phyloP scores from a whole-genome alignment of 768 basidiomycete species.

The Clitopilus passeckerianus region DNA sequence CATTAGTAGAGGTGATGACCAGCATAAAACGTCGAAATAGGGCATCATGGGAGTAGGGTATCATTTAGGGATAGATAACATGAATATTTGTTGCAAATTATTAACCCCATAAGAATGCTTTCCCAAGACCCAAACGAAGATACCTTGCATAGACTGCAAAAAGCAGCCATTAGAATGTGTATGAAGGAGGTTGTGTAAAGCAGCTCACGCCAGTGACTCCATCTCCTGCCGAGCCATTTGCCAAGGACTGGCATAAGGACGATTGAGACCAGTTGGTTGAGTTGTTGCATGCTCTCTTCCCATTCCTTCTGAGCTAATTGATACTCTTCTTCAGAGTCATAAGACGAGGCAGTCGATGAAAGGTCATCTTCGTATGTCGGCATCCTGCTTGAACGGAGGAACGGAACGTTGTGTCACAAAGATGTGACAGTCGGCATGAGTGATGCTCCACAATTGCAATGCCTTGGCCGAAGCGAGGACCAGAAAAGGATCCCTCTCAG shows the following conservation, averaged over 20 bases:
- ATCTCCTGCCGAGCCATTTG: slow-evolving; percentile 83
- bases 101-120: slow-evolving; percentile 54
- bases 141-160: slow-evolving; percentile 67
- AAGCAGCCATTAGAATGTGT: neutral
- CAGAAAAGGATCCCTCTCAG: slow-evolving; percentile 1
- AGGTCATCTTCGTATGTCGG: slow-evolving; percentile 37
- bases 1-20: slow-evolving; percentile 43
- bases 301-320: slow-evolving; percentile 84
- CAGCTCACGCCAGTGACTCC: slow-evolving; percentile 79
- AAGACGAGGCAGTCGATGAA: slow-evolving; percentile 47
- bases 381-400: neutral
- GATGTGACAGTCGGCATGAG: neutral
- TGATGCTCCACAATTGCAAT: slow-evolving; percentile 1
- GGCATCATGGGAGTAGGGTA: slow-evolving; percentile 2
- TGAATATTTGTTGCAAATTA: slow-evolving; percentile 14
- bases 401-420: neutral
- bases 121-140: slow-evolving; percentile 54
- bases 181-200: slow-evolving; percentile 1
- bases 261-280: slow-evolving; percentile 74
- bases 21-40: slow-evolving; percentile 34
- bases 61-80: neutral
- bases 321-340: slow-evolving; percentile 68
- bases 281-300: slow-evolving; percentile 85
- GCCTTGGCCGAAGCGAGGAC: neutral
- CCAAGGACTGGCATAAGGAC: slow-evolving; percentile 84